These are phyloP conservation scores for Solanum sejunctum DNA, from an alignment of 257 asterid species.

Conservation along the genomic window DNA sequence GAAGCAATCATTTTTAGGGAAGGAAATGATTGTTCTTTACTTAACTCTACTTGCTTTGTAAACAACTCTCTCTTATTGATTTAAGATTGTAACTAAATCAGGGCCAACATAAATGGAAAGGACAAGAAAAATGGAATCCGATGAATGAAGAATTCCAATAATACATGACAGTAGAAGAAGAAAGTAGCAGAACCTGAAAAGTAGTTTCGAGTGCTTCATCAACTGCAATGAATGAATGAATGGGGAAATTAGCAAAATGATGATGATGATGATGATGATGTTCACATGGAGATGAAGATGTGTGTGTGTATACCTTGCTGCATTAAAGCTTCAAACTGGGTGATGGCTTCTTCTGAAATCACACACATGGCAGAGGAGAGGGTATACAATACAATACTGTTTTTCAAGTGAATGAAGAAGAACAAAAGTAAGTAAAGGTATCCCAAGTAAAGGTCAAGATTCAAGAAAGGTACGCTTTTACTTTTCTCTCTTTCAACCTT, in stretches of 20 bases:
- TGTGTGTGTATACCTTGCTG: slow-evolving; percentile 26
- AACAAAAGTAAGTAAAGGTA: background rate
- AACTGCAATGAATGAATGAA: slow-evolving; percentile 22
- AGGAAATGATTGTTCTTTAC: too few species aligned
- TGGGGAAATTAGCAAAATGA: background rate
- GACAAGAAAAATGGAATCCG: too few species aligned
- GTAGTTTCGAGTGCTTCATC: slow-evolving; percentile 47
- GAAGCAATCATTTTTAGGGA: too few species aligned
- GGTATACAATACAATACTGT: too few species aligned
- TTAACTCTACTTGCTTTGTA: too few species aligned
- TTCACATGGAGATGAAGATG: background rate
- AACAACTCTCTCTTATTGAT: too few species aligned
- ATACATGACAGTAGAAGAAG: background rate
- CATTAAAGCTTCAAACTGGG: slow-evolving; percentile 43
- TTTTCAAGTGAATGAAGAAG: background rate
- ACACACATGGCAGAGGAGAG: slow-evolving; percentile 35
- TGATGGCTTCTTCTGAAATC: slow-evolving; percentile 53
- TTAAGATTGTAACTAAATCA: too few species aligned
- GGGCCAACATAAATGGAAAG: too few species aligned
- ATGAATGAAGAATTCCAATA: background rate
- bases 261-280: background rate
- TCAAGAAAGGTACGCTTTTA: slow-evolving; percentile 18
- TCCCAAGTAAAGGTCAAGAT: slow-evolving; percentile 19
- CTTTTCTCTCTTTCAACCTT: background rate
- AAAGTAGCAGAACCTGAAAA: slow-evolving; percentile 29